Evolutionary conservation across 2,329 filamentous ascomycete species (phyloP).

Genomic region (Fusarium oxysporum): DNA sequence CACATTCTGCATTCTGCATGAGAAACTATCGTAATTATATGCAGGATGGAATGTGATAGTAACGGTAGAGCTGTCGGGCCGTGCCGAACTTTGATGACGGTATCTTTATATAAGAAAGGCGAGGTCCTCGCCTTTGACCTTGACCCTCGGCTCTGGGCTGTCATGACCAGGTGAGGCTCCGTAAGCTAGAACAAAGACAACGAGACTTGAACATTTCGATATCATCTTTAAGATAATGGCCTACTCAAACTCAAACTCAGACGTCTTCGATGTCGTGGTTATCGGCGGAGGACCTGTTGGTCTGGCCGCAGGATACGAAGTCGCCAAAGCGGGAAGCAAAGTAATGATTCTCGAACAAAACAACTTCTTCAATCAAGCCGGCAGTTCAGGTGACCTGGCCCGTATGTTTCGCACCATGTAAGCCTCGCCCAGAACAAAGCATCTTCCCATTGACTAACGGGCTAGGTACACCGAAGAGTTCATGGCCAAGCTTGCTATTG

Average conservation of each 20-base stretch:
- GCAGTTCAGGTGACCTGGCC: slow-evolving; percentile 23
- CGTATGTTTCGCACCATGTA: slow-evolving; percentile 32
- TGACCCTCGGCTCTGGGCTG: fast-evolving
- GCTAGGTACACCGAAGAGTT: slow-evolving; percentile 22
- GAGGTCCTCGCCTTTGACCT: fast-evolving
- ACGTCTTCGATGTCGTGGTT: slow-evolving; percentile 18
- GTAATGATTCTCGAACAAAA: slow-evolving; percentile 30
- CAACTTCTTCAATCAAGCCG: slow-evolving; percentile 28
- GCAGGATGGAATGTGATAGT: neutral
- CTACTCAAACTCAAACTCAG: neutral
- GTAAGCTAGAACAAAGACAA: neutral
- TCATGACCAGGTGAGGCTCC: fast-evolving
- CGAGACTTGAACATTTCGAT: neutral
- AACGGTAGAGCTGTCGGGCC: neutral
- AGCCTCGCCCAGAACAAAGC: fast-evolving
- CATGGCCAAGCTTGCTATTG: slow-evolving; percentile 22
- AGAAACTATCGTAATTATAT: neutral
- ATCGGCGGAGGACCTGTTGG: slow-evolving; percentile 26
- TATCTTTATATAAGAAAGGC: neutral
- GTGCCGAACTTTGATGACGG: neutral
- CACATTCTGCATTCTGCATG: neutral
- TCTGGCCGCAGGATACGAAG: slow-evolving; percentile 30
- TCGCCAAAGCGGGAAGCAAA: slow-evolving; percentile 18
- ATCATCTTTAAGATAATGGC: neutral
- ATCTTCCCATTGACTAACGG: too few relatives aligned